Base-by-base conservation (phyloP, 257 asterid species). In the Cinchona pubescens region DNA sequence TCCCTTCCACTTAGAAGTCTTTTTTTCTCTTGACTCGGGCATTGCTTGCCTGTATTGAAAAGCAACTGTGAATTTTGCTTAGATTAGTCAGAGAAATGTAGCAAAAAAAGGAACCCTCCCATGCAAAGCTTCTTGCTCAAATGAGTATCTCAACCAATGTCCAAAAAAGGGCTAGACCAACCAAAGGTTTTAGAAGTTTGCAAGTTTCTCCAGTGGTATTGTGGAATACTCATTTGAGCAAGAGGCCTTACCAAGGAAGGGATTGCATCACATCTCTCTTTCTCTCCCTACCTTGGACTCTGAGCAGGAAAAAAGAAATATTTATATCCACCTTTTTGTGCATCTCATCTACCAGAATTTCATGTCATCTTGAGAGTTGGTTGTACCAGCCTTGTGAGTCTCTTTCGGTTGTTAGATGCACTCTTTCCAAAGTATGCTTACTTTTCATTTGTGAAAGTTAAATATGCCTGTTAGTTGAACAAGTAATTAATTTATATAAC, bases 191-290 rank as follows among this genome's bases (percentile, higher is more conserved):
- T 2, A 12, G 25, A 29, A 69, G 3, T 11, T 12, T 46, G 43
- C 61, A 29, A 43, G 23, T 62, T 60, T 69, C 34, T 75, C 67
- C 8, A 25, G 45, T 48, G 67, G 53, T 37, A 75, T 55, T 19
- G 79, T 79, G 81, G 81, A 83, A 78, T 83, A 83, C 76, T 82
- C 83, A 82, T 79, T 75, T 72, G 73, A 79, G 74, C 81, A 79
- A 79, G 71, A 82, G 74, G 78, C 69, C 25, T 79, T 64, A 37
- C 81, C 67, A 58, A 71, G 80, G 76, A 82, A 79, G 79, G 77
- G 35, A 63, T n/a, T 35, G 56, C 75, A 19, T 53, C 30, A 11
- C 61, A 8, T 27, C 45, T 38, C 62, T 48, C 2, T 45, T 25
- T 55, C 42, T 34, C 45, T 72, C 34, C 40, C 10, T 29, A 25